Percentiles rank a stretch among this genome's conserved stretches.
These are phyloP conservation scores for Agrocybe pediades DNA, from an alignment of 768 basidiomycete genomes.

Conservation along the genomic window DNA sequence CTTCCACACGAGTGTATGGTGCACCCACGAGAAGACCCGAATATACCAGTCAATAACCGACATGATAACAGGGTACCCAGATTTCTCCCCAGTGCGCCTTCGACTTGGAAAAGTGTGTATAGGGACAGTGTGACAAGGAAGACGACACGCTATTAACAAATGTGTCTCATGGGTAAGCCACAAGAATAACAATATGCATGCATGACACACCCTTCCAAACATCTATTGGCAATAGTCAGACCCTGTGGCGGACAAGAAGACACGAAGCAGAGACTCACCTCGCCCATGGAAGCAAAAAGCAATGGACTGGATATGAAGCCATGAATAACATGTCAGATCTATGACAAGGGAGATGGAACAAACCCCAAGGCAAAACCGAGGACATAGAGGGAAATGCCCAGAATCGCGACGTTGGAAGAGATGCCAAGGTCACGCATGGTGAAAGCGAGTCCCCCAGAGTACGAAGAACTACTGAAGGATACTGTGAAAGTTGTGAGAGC, in stretches of 20 bases:
- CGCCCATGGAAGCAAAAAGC: conserved; percentile 60
- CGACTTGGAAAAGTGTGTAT: conserved; percentile 55
- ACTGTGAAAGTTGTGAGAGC: conserved; percentile 57
- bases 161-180: background rate
- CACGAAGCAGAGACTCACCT: conserved; percentile 33
- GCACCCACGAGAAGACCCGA: conserved; percentile 55
- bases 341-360: conserved; percentile 13
- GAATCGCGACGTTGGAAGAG: conserved; percentile 52
- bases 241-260: conserved; percentile 6
- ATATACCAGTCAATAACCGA: conserved; percentile 57
- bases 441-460: conserved; percentile 49
- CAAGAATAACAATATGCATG: conserved; percentile 11
- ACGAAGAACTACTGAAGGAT: conserved; percentile 61
- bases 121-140: conserved; percentile 54
- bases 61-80: conserved; percentile 49
- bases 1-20: background rate
- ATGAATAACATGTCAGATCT: conserved; percentile 1
- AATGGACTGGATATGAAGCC: conserved; percentile 36
- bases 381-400: conserved; percentile 65
- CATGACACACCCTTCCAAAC: conserved; percentile 50
- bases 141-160: conserved; percentile 42
- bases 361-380: conserved; percentile 64
- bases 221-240: conserved; percentile 31
- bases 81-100: conserved; percentile 52
- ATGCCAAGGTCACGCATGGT: conserved; percentile 49